Evolutionary conservation across 2,329 filamentous ascomycete species (phyloP), one percentile per base, ranked within the genome.

Genomic region (Dendryphion nanum): DNA sequence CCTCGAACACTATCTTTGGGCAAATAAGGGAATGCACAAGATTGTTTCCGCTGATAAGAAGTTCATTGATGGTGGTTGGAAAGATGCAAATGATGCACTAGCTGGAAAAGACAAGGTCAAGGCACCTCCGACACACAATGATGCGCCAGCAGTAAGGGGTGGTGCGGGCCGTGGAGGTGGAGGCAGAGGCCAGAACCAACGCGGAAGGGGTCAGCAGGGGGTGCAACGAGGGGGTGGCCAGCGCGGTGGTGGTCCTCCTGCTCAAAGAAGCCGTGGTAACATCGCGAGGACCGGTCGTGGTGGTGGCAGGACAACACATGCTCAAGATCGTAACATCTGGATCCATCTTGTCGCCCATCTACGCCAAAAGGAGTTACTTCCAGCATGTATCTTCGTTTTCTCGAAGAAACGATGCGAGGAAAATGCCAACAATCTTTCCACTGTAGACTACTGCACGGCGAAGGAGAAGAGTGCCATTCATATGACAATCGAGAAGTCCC

Each of bases 321-420:
- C 89, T 0, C 93, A 98, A 65, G 93, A 98, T 68, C 90, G 89
- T 63, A 97, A 90, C 45, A 77, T 96, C 6, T 98, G 93, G 93
- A 91, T 97, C 23, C 88, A 96, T 58, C 78, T 98, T 26, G 89
- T 98, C 3, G 88, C 95, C 57, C 89, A 88, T 66, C 75, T 98
- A 37, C 87, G 83, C 55, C 95, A 95, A 64, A 81, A 89, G 36
- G 88, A 81, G 33, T 75, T 98, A 4, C 78, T 98, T 3, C 93
- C 93, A 1, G 89, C 86, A 6, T 97, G 91, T 63, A 95, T 98
- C 50, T 98, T 98, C 60, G 91, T 98, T 39, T 98, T 98, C 67
- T 98, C 93, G 3, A 98, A 97, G 71, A 95, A 93, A 67, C 78
- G 93, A 36, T 97, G 93, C 56, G 93, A 98, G 65, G 89, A 97